Evolutionary conservation across 75 land plant genomes (phyloP), one percentile per base, ranked within the genome.

Genomic region (Isoetes taiwanensis): DNA sequence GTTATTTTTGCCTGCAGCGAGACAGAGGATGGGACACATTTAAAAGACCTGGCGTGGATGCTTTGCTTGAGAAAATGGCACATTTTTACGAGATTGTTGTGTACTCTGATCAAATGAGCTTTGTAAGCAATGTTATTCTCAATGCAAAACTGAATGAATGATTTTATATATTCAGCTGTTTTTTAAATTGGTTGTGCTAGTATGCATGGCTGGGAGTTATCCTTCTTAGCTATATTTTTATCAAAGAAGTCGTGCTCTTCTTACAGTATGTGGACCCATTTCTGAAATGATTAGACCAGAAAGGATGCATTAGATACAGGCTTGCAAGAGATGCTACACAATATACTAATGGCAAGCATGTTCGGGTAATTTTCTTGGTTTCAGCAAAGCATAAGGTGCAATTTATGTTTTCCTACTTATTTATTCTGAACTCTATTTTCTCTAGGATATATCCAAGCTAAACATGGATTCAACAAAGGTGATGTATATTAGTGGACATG

Each of bases 1-100:
- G n/a, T n/a, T n/a, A n/a, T n/a, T n/a, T n/a, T n/a, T n/a, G n/a
- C n/a, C n/a, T 54, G 43, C 69, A 93, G 98, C 75, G 95, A 32
- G 98, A 93, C 0, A 73, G 86, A 69, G 98, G 95, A 32, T 87
- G 98, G 95, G 63, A 72, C 41, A 87, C 98, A 27, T 79, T 87
- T 52, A 93, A 87, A 64, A 64, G 98, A 41, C 98, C 98, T 64
- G 98, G 98, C 59, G 95, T 83, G 53, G 95, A 87, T 41, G 85
- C 85, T 3, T 93, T 93, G 54, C 43, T 93, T 68, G 95, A 87
- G 68, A 86, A 81, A 66, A 78, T 93, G 26, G 83, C 95, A 14
- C 82, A 87, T 32, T 87, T 64, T 41, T 93, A 93, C 69, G 98
- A 93, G 75, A 69, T 93, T 57, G 86, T 93, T 16, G 62, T 93